phyloP scores from a whole-genome alignment of 805 yeast species.

The Ogataea sp. region DNA sequence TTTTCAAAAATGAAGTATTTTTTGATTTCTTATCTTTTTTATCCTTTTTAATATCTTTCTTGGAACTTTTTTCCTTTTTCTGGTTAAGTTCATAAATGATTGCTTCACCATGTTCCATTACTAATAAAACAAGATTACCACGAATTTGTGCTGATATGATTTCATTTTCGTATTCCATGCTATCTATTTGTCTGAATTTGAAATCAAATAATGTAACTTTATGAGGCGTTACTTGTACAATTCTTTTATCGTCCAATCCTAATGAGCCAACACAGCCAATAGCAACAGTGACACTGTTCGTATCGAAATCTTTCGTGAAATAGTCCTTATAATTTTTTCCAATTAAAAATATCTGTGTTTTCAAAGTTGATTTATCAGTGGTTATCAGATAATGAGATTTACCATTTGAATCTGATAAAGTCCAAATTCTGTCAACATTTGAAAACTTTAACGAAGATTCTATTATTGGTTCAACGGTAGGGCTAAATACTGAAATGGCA shows the following conservation, averaged over 20 bases:
- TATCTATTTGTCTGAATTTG: conserved; percentile 44
- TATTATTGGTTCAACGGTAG: conserved; percentile 60
- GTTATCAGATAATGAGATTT: conserved; percentile 56
- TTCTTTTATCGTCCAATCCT: conserved; percentile 28
- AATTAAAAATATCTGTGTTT: conserved; percentile 62
- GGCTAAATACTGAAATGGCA: conserved; percentile 52
- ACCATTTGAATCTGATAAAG: conserved; percentile 31
- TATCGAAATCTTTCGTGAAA: conserved; percentile 53
- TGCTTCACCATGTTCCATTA: conserved; percentile 65
- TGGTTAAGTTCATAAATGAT: conserved; percentile 39
- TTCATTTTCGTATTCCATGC: conserved; percentile 49
- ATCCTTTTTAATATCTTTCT: too few species aligned
- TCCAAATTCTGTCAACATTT: conserved; percentile 72
- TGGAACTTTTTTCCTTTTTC: too few species aligned
- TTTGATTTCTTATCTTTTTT: conserved; percentile 2
- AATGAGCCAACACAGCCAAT: conserved; percentile 42
- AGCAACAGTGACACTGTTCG: conserved; percentile 55
- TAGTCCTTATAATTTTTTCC: conserved; percentile 53
- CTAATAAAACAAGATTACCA: conserved; percentile 57
- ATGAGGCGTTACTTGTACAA: conserved; percentile 68
- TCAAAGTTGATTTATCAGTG: conserved; percentile 55
- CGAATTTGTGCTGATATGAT: conserved; percentile 53
- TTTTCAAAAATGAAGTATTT: conserved; percentile 10
- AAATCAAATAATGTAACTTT: conserved; percentile 57
- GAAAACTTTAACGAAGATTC: conserved; percentile 64